Evolutionary conservation across 306 rosid species (phyloP).

Genomic region (Pterocarpus macrocarpus): DNA sequence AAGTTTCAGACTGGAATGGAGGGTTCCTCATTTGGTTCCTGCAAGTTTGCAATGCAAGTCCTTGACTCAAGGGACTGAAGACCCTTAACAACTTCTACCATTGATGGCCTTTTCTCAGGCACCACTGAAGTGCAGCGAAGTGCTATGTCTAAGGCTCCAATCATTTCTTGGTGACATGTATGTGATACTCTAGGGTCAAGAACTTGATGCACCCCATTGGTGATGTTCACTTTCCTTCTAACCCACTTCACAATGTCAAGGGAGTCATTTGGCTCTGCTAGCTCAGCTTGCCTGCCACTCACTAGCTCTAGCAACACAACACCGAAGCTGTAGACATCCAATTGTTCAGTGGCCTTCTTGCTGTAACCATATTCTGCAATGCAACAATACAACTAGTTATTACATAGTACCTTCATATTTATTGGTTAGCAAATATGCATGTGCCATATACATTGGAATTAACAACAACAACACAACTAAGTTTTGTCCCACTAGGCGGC

Average conservation of each 20-base stretch:
- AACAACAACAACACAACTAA: background rate
- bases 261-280: conserved; percentile 58
- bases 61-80: conserved; percentile 70
- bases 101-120: conserved; percentile 92
- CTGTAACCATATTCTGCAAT: conserved; percentile 83
- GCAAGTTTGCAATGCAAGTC: conserved; percentile 49
- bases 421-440: background rate
- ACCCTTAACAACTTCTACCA: conserved; percentile 73
- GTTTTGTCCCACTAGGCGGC: background rate
- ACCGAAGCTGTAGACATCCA: conserved; percentile 91
- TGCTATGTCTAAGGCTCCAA: conserved; percentile 78
- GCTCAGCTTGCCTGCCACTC: conserved; percentile 83
- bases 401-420: background rate
- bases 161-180: conserved; percentile 64
- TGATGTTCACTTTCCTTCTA: conserved; percentile 89
- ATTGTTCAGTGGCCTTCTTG: conserved; percentile 78
- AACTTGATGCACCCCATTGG: conserved; percentile 76
- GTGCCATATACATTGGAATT: background rate
- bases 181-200: conserved; percentile 70
- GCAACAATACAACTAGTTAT: conserved; percentile 31
- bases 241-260: conserved; percentile 94
- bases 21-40: conserved; percentile 57
- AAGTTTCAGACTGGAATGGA: conserved; percentile 52
- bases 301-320: conserved; percentile 89
- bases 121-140: conserved; percentile 87